Base-by-base conservation (phyloP, 805 yeast species). In the Candida sonorensis region DNA sequence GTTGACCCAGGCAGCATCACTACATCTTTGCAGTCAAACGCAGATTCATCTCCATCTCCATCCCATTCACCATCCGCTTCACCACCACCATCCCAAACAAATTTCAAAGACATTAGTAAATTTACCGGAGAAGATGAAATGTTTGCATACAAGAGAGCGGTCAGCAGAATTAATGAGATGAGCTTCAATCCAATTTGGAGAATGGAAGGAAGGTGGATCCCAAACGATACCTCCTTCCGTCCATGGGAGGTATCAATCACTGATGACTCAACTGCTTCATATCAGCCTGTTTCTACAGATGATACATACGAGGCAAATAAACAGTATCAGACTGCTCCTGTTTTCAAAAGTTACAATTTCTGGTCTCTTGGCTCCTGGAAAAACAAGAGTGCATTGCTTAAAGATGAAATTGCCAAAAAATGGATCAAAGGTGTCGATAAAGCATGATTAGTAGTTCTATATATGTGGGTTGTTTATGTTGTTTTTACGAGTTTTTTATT, bases 51-150 rank as follows among this genome's bases (percentile, higher is more conserved):
- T n/a, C n/a, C n/a, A n/a, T n/a, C n/a, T n/a, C n/a, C n/a, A n/a
- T n/a, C n/a, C n/a, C n/a, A n/a, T n/a, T n/a, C n/a, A n/a, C n/a
- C n/a, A n/a, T n/a, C n/a, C n/a, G n/a, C 20, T 18, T 18, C 20
- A 18, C 6, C 6, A 9, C 6, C 8, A 9, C 9, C 20, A 18
- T 6, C 20, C 9, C 9, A 6, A 7, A 18, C 9, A 18, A 62
- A 74, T 44, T 75, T 64, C 42, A 61, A 68, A 10, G 64, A 75
- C 31, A 50, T 67, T 13, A 59, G 62, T 9, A 74, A 76, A 8
- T 81, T 80, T 45, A 80, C 86, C 0, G 88, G 88, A 16, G 85
- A 81, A 45, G 88, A 80, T 53, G 88, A 81, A 48, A 68, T 67
- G 56, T 80, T 80, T 55, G 86, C 88, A 3, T 80, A 69, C 46